Conservation (phyloP, 208 protist species). For the Herpetomonas muscarum region DNA sequence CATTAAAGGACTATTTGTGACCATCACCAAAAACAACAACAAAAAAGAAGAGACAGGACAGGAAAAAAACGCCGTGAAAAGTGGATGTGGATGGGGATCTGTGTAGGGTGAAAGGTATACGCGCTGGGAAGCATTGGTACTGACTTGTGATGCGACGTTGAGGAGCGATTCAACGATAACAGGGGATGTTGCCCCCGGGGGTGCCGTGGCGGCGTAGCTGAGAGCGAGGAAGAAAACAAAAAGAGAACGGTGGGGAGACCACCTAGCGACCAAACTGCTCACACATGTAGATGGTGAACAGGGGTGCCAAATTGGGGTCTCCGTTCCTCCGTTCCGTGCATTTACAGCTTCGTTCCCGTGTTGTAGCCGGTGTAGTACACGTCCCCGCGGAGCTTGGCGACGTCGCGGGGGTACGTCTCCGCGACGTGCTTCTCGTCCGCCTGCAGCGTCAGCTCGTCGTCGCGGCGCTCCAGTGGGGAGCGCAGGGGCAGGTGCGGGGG, state of each 20-base stretch:
- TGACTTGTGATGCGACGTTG: no score
- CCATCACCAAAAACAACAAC: background rate
- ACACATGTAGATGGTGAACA: background rate
- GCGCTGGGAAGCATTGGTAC: no score
- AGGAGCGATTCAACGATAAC: no score
- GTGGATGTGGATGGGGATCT: no score
- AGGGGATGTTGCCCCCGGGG: no score
- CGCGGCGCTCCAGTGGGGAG: constrained; percentile 2
- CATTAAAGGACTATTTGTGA: background rate
- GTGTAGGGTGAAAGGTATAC: no score
- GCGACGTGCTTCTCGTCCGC: constrained; percentile 40
- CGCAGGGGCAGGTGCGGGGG: no score
- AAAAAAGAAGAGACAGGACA: background rate
- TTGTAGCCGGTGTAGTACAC: constrained; percentile 32
- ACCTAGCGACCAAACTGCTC: no score
- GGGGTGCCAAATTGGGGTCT: background rate
- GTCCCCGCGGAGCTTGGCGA: constrained; percentile 29
- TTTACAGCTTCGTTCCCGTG: constrained; percentile 24
- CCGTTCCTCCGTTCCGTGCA: background rate
- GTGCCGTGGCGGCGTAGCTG: no score
- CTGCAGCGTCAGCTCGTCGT: constrained; percentile 30
- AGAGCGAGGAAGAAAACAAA: no score
- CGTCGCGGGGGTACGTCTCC: constrained; percentile 19
- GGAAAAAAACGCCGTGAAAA: no score
- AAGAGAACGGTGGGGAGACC: no score